Conservation (phyloP, 78 protist species). For the Emiliania huxleyi region DNA sequence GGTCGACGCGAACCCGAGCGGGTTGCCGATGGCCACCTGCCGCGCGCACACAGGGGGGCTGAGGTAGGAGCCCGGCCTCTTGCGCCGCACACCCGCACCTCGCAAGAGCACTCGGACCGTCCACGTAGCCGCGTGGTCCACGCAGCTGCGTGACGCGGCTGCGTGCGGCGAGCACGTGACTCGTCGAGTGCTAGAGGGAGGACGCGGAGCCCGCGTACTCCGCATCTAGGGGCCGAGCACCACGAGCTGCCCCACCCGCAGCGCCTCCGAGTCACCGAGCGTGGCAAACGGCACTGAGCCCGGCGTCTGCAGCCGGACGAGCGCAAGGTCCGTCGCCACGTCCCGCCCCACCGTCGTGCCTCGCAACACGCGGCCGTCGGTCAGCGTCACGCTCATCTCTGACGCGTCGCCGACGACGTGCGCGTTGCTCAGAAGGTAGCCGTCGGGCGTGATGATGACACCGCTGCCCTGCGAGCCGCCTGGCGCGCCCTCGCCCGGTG, state of each 20-base stretch:
- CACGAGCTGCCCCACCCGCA: background rate
- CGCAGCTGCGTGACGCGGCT: too few relatives aligned
- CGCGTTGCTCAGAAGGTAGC: background rate
- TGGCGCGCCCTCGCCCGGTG: background rate
- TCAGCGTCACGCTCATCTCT: background rate
- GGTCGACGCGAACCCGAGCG: background rate
- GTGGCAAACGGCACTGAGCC: background rate
- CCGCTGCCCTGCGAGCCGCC: background rate
- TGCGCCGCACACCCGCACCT: too few relatives aligned
- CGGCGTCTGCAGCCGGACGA: background rate
- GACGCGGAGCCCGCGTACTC: too few relatives aligned
- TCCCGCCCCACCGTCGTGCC: background rate
- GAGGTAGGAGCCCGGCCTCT: too few relatives aligned
- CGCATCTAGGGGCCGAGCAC: too few relatives aligned
- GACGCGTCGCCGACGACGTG: background rate
- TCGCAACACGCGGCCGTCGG: background rate
- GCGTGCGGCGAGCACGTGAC: too few relatives aligned
- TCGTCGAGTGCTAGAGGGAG: too few relatives aligned
- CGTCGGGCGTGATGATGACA: background rate
- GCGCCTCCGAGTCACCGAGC: background rate
- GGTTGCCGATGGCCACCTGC: slow-evolving; percentile 1
- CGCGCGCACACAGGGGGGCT: too few relatives aligned
- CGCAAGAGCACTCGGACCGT: too few relatives aligned
- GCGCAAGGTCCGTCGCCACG: background rate
- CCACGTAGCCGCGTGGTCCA: too few relatives aligned